Conservation (phyloP, 139 green algal genomes). For the Micractinium sp. region DNA sequence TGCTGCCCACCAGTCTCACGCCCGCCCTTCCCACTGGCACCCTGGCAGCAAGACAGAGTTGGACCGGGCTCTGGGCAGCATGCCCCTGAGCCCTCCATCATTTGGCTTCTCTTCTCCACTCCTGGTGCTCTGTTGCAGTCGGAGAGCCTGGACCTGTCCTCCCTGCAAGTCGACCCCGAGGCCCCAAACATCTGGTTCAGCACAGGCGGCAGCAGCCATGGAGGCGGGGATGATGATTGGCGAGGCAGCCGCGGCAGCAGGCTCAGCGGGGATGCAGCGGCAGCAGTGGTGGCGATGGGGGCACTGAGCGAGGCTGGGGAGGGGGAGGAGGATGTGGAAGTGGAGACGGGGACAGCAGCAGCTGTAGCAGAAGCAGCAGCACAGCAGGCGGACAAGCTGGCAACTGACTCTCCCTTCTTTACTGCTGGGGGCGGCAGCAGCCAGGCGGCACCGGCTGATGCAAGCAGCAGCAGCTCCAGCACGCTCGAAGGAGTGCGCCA, state of each 20-base stretch:
- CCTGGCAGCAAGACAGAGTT: too few relatives aligned
- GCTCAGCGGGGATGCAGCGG: neutral
- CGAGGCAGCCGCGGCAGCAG: neutral
- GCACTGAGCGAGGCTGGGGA: neutral
- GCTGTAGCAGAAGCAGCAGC: neutral
- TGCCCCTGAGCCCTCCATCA: neutral
- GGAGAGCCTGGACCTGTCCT: conserved; percentile 28
- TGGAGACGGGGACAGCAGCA: neutral
- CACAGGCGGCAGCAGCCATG: neutral
- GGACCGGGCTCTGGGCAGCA: too few relatives aligned
- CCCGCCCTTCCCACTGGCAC: neutral
- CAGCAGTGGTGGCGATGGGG: neutral
- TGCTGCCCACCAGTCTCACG: too few relatives aligned
- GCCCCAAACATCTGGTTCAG: conserved; percentile 37
- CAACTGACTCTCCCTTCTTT: neutral
- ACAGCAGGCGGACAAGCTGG: neutral
- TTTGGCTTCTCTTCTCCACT: neutral
- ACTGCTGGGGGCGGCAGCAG: neutral
- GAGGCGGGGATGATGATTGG: neutral
- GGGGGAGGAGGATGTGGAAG: neutral
- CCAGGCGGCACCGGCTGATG: neutral
- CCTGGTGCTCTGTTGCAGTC: neutral
- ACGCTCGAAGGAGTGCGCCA: neutral
- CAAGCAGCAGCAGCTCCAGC: neutral
- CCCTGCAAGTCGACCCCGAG: conserved; percentile 17